Conservation (phyloP, 2,329 filamentous ascomycete species). For the Orbilia brochopaga region DNA sequence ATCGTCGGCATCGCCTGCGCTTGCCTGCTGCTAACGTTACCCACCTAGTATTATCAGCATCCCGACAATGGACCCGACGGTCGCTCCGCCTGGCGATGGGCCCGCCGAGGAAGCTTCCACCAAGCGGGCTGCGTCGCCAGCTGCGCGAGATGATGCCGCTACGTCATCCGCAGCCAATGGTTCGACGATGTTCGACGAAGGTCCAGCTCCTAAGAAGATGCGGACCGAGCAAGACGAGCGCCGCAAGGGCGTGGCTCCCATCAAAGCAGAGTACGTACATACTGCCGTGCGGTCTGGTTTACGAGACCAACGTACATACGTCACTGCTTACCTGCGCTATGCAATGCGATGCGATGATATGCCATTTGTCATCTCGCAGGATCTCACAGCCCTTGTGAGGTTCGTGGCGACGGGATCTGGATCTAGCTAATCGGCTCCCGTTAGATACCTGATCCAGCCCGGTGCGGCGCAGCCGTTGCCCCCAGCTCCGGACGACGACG, state of each 20-base stretch:
- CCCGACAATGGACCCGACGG: slow-evolving; percentile 35
- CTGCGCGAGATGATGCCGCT: not conserved
- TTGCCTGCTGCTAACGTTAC: slow-evolving; percentile 14
- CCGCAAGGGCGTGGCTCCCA: slow-evolving; percentile 49
- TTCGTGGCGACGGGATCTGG: too few species aligned
- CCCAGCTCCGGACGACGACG: slow-evolving; percentile 52
- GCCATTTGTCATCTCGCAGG: too few species aligned
- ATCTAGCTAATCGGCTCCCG: slow-evolving; percentile 10
- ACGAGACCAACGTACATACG: too few species aligned
- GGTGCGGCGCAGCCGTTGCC: slow-evolving; percentile 29
- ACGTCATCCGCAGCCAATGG: slow-evolving; percentile 10
- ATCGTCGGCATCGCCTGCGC: slow-evolving; percentile 32
- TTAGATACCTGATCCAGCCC: slow-evolving; percentile 39
- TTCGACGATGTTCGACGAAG: slow-evolving; percentile 31
- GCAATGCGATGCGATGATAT: not conserved
- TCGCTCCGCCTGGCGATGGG: slow-evolving; percentile 32
- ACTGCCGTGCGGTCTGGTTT: too few species aligned
- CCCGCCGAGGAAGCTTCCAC: slow-evolving; percentile 12
- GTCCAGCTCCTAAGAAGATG: slow-evolving; percentile 41
- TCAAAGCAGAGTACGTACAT: slow-evolving; percentile 53
- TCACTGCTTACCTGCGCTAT: not conserved
- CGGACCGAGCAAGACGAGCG: slow-evolving; percentile 38
- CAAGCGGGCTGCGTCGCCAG: slow-evolving; percentile 37
- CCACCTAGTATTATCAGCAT: not conserved
- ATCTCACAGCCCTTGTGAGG: too few species aligned